Evolutionary conservation across 2,329 filamentous ascomycete genomes (phyloP).

Genomic region (Xylariaceae sp.): DNA sequence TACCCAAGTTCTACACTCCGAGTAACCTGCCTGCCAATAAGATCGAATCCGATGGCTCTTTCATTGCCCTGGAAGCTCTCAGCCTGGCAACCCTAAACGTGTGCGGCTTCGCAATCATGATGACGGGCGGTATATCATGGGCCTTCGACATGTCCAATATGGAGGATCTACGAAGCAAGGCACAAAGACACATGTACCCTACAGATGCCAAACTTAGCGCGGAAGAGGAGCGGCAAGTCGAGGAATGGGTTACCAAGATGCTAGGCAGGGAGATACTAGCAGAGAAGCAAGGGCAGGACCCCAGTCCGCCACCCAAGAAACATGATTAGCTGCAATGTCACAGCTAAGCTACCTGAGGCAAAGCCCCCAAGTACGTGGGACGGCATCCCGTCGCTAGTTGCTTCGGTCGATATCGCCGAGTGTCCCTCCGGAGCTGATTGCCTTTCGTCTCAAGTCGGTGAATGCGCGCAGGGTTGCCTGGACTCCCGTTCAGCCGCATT

Average conservation of each 20-base stretch:
- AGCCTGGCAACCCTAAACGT: constrained; percentile 86
- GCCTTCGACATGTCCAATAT: constrained; percentile 70
- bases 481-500: background rate
- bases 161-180: constrained; percentile 56
- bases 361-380: too few species aligned
- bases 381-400: background rate
- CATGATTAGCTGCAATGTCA: background rate
- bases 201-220: constrained; percentile 33
- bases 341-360: too few species aligned
- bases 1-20: constrained; percentile 69
- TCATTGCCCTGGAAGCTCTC: constrained; percentile 79
- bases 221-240: constrained; percentile 56
- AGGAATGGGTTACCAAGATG: constrained; percentile 56
- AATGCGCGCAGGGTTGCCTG: background rate
- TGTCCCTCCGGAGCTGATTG: background rate
- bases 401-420: background rate
- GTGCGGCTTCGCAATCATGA: constrained; percentile 68
- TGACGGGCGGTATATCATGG: constrained; percentile 69
- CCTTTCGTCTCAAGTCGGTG: background rate
- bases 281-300: constrained; percentile 29
- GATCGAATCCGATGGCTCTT: constrained; percentile 54
- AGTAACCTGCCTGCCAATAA: constrained; percentile 44
- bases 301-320: constrained; percentile 3
- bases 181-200: constrained; percentile 37
- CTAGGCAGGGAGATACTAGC: constrained; percentile 51